phyloP scores from a whole-genome alignment of 2,329 filamentous ascomycete genomes.

The Colletotrichum sp. region DNA sequence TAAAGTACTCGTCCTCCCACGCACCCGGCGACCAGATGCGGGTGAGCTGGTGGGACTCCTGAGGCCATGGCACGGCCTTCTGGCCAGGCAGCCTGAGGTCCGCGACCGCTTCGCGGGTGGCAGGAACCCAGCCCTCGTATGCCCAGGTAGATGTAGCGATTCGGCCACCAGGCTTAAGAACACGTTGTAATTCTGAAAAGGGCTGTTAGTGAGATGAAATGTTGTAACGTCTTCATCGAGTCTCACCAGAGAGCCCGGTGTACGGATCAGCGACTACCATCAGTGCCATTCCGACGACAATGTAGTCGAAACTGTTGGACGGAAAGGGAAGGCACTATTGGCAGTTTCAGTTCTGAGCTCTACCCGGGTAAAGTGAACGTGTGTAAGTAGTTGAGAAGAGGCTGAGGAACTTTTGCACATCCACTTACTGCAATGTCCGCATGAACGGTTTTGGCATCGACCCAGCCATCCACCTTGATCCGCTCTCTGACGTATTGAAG shows the following conservation, averaged over 20 bases:
- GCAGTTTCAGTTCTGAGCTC: neutral
- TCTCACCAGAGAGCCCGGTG: neutral
- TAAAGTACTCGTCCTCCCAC: neutral
- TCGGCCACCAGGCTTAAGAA: neutral
- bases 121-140: neutral
- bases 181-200: neutral
- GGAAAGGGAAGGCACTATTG: neutral
- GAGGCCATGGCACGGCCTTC: neutral
- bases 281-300: neutral
- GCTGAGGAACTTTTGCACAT: neutral
- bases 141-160: neutral
- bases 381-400: neutral
- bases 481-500: neutral
- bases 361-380: neutral
- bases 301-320: neutral
- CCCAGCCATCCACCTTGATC: neutral
- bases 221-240: neutral
- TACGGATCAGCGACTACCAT: constrained; percentile 1
- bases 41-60: neutral
- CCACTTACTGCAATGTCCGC: neutral
- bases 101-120: neutral
- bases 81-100: neutral
- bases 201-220: neutral
- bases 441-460: neutral
- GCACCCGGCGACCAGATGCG: neutral